Evolutionary conservation across 805 yeast species (phyloP), one percentile per base, ranked within the genome.

Genomic region (Monosporozyma aquatica): DNA sequence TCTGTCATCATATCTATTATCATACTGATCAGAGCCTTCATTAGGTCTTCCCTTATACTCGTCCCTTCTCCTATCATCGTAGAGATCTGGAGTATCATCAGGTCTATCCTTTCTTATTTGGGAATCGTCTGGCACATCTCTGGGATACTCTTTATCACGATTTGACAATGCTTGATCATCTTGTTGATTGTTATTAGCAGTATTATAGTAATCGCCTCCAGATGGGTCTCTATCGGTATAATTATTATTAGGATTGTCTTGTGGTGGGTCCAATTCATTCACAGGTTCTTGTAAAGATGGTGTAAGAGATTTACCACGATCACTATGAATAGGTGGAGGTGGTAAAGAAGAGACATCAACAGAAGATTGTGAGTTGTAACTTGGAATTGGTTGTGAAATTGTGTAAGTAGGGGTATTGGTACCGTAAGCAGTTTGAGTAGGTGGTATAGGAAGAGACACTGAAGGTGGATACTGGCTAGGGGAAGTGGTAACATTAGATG

Each of bases 281-380:
- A n/a, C 18, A 20, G 25, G 13, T 20, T 24, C 40, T 37, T 21
- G 33, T 26, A 22, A 4, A 3, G 29, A 14, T 6, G 40, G 21
- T 10, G 23, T 29, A 23, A 23, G 8, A 26, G 33, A 15, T n/a
- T 32, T 38, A 35, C 44, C 46, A 20, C 55, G 56, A 23, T 46
- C 49, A 14, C 45, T 49, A 38, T 53, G 61, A 9, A 51, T 45
- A 9, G 61, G 61, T 4, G 61, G 61, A 3, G 58, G 54, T 14
- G 60, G 55, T 27, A 55, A 40, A 14, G 42, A 27, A 4, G 48
- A 28, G 7, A 49, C 23, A 37, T 54, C 58, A 5, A 30, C 14
- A 3, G 40, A n/a, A 13, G 29, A 13, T 18, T 24, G 48, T 45
- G 40, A 26, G 6, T 29, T 36, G 3, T 48, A 42, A 13, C 48